A percentile compares a stretch with the other conserved stretches of the same genome.
Conservation (phyloP, 192 early-diverging fungal species). For the Linnemannia elongata region DNA sequence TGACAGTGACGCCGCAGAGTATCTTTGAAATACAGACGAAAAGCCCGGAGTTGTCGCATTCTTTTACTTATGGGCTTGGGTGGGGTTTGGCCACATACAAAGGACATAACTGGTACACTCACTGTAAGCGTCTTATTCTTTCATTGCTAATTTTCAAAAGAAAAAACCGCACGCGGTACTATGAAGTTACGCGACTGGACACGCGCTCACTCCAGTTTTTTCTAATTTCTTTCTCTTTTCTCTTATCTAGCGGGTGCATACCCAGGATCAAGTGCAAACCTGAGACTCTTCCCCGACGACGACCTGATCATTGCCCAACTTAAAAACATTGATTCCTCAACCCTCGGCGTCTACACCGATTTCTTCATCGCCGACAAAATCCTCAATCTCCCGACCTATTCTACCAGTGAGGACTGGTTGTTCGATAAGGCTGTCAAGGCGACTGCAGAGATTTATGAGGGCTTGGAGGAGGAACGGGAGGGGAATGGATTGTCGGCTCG, state of each 20-base stretch:
- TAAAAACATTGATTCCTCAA: background rate
- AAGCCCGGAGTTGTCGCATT: background rate
- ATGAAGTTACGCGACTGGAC: no score
- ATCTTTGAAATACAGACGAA: background rate
- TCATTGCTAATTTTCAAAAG: background rate
- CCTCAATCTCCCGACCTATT: background rate
- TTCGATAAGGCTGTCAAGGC: background rate
- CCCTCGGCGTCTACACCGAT: background rate
- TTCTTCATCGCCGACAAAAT: slow-evolving; percentile 11
- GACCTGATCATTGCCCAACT: slow-evolving; percentile 4
- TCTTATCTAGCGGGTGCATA: background rate
- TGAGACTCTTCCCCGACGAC: background rate
- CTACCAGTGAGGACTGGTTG: background rate
- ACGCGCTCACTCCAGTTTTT: background rate
- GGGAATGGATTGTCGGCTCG: background rate
- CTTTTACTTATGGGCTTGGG: slow-evolving; percentile 18
- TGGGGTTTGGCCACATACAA: slow-evolving; percentile 21
- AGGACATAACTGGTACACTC: slow-evolving; percentile 5
- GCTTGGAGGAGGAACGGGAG: background rate
- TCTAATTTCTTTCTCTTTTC: background rate
- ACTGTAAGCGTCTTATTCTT: slow-evolving; percentile 4
- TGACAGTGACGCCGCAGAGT: slow-evolving; percentile 2
- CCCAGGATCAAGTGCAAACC: background rate
- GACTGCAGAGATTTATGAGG: background rate
- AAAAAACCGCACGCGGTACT: no score